phyloP scores from a whole-genome alignment of 768 basidiomycete genomes.

The Termitomyces sp. region DNA sequence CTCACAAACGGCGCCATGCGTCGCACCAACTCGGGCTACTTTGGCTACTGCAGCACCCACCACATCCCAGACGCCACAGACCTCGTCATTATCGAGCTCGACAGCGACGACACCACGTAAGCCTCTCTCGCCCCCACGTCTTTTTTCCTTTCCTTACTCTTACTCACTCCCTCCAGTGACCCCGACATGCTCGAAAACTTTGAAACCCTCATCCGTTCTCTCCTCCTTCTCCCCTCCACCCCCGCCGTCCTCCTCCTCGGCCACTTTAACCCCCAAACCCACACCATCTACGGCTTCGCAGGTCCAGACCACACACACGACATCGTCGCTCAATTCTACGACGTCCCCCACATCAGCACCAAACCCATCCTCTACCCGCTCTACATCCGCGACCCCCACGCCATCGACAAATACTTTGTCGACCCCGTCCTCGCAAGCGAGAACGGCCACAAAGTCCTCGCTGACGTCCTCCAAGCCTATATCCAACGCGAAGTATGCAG shows the following conservation, averaged over 20 bases:
- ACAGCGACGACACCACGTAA: slow-evolving; percentile 84
- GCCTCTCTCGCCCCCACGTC: slow-evolving; percentile 28
- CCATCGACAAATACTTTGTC: slow-evolving; percentile 66
- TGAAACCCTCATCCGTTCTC: slow-evolving; percentile 87
- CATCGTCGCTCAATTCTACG: slow-evolving; percentile 94
- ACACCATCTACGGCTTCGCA: slow-evolving; percentile 74
- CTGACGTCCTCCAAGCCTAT: too few species aligned
- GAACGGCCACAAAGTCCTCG: slow-evolving; percentile 77
- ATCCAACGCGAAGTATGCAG: too few species aligned
- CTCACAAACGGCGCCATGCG: slow-evolving; percentile 97
- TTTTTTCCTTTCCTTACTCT: not conserved
- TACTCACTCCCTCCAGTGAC: slow-evolving; percentile 42
- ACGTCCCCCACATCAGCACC: slow-evolving; percentile 87
- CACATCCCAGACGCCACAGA: slow-evolving; percentile 94
- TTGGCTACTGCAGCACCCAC: slow-evolving; percentile 89
- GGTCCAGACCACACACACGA: slow-evolving; percentile 91
- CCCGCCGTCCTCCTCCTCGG: slow-evolving; percentile 95
- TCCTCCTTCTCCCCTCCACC: slow-evolving; percentile 85
- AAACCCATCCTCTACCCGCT: slow-evolving; percentile 80
- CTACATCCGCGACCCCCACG: slow-evolving; percentile 72
- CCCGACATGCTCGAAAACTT: slow-evolving; percentile 75
- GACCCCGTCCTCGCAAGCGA: slow-evolving; percentile 83
- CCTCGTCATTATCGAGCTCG: slow-evolving; percentile 93
- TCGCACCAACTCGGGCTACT: slow-evolving; percentile 89
- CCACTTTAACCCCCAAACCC: slow-evolving; percentile 87